These are phyloP conservation scores for Furcasterigmium sp. DNA, from an alignment of 2,329 filamentous ascomycete species.

Conservation along the genomic window DNA sequence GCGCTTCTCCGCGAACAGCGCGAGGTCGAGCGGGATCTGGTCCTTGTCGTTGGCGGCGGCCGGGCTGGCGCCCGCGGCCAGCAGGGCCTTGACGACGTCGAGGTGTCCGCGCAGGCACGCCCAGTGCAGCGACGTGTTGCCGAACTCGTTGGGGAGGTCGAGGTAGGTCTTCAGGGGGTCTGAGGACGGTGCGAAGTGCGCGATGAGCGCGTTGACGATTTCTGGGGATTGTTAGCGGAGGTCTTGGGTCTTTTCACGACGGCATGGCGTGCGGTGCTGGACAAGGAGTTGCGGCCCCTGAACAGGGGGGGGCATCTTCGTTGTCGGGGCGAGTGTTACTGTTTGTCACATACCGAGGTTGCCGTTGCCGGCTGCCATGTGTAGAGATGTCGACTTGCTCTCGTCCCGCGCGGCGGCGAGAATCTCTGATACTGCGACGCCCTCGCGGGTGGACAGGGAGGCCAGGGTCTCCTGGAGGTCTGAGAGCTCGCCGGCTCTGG, in stretches of 20 bases:
- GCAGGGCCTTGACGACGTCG: conserved; percentile 68
- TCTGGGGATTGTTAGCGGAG: conserved; percentile 23
- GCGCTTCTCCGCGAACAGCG: conserved; percentile 63
- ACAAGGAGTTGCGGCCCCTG: too few relatives aligned
- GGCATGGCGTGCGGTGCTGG: too few relatives aligned
- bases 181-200: conserved; percentile 33
- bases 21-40: conserved; percentile 72
- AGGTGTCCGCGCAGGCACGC: conserved; percentile 86
- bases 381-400: conserved; percentile 74
- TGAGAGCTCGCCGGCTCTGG: conserved; percentile 69
- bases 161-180: conserved; percentile 45
- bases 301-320: too few relatives aligned
- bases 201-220: conserved; percentile 37
- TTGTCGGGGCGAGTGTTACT: not conserved
- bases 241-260: too few relatives aligned
- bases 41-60: conserved; percentile 77
- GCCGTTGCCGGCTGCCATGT: conserved; percentile 92
- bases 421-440: conserved; percentile 55
- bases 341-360: conserved; percentile 58
- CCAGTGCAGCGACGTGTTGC: conserved; percentile 93
- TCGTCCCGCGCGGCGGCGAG: conserved; percentile 67
- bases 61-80: conserved; percentile 72
- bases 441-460: conserved; percentile 57
- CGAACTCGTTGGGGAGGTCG: conserved; percentile 69
- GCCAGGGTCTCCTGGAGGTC: conserved; percentile 59